phyloP scores from a whole-genome alignment of 129 eudicot species.

The Calendula officinalis region DNA sequence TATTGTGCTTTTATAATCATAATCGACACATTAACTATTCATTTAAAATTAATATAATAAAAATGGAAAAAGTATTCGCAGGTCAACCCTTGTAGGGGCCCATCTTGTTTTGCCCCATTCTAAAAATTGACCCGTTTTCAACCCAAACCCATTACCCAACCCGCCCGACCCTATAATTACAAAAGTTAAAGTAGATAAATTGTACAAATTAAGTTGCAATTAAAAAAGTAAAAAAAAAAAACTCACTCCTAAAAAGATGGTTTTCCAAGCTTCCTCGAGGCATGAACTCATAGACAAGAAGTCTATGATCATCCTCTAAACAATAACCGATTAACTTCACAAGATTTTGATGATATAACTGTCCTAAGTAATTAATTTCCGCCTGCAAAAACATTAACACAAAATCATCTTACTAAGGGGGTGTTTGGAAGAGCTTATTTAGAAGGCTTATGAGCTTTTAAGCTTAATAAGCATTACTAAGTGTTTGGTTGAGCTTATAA shows the following conservation, averaged over 20 bases:
- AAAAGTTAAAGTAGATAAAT: conserved; percentile 5
- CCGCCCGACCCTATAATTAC: background rate
- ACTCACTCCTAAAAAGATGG: conserved; percentile 77
- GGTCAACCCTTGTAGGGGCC: background rate
- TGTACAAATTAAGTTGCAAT: conserved; percentile 3
- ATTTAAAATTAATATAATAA: too few relatives aligned
- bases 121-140: background rate
- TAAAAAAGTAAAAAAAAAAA: background rate
- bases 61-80: background rate
- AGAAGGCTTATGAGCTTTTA: too few relatives aligned
- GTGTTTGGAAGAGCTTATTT: too few relatives aligned
- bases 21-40: background rate
- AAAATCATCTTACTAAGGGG: conserved; percentile 7
- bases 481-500: background rate
- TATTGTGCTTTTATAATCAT: background rate
- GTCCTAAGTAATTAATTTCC: conserved; percentile 73
- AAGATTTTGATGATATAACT: conserved; percentile 70
- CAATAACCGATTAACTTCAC: conserved; percentile 68
- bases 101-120: background rate
- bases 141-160: background rate
- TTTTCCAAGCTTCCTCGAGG: conserved; percentile 86
- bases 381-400: conserved; percentile 34
- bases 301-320: conserved; percentile 69
- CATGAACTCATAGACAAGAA: conserved; percentile 82
- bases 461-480: too few relatives aligned